These are phyloP conservation scores for Turnera subulata DNA, from an alignment of 345 rosid species.

Conservation along the genomic window DNA sequence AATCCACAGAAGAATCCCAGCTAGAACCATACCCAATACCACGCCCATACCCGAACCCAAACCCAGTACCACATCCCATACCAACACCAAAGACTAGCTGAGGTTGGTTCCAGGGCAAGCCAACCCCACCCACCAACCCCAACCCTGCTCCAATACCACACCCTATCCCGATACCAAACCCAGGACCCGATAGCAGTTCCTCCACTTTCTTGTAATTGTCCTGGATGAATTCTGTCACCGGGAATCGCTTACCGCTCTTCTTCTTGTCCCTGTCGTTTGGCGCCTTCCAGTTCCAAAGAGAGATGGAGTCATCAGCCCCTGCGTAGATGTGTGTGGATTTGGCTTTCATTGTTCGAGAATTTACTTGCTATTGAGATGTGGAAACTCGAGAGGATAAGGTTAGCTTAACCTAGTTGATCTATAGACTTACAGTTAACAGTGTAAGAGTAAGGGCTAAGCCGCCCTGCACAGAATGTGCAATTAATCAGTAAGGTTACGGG, in stretches of 20 bases:
- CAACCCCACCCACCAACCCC: constrained; percentile 48
- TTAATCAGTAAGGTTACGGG: no score
- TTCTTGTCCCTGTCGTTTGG: constrained; percentile 12
- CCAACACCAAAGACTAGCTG: constrained; percentile 45
- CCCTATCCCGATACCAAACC: constrained; percentile 47
- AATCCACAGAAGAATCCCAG: constrained; percentile 23
- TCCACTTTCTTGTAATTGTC: constrained; percentile 26
- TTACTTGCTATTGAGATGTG: no score
- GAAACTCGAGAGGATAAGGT: no score
- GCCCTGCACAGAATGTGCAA: no score
- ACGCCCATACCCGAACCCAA: constrained; percentile 51
- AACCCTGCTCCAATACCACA: constrained; percentile 52
- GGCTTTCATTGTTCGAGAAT: constrained; percentile 19
- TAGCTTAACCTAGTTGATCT: no score
- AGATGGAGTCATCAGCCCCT: background rate
- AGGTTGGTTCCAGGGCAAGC: constrained; percentile 38
- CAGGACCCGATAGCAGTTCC: constrained; percentile 42
- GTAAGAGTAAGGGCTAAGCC: no score
- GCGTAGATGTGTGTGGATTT: constrained; percentile 7
- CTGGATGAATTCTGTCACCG: constrained; percentile 33
- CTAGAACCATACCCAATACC: constrained; percentile 52
- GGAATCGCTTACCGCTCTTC: constrained; percentile 24
- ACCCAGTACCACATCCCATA: constrained; percentile 50
- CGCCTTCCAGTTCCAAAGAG: constrained; percentile 38
- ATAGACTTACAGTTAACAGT: no score